Evolutionary conservation across 1,284 basidiomycete genomes (phyloP).

Genomic region (Puccinia horiana): DNA sequence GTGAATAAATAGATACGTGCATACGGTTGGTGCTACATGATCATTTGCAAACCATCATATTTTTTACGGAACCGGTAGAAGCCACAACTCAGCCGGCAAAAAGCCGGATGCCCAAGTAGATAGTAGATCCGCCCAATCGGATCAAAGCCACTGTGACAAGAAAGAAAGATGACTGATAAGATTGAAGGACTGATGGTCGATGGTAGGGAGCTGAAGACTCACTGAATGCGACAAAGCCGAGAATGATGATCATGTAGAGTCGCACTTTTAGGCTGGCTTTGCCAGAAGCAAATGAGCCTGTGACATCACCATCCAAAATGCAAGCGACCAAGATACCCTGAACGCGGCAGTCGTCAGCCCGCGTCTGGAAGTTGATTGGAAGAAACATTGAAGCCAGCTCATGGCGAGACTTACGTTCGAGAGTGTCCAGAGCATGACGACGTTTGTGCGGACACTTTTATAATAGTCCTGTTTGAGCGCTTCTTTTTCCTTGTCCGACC

Average conservation of each 20-base stretch:
- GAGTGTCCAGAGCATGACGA: slow-evolving; percentile 79
- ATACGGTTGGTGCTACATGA: not conserved
- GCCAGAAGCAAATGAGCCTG: slow-evolving; percentile 66
- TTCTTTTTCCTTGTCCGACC: slow-evolving; percentile 56
- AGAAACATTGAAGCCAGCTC: slow-evolving; percentile 56
- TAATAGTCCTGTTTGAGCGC: slow-evolving; percentile 59
- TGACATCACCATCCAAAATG: slow-evolving; percentile 71
- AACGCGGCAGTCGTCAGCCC: not conserved
- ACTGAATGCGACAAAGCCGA: slow-evolving; percentile 49
- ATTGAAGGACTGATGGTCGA: slow-evolving; percentile 4
- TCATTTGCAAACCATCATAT: not conserved
- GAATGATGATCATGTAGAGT: slow-evolving; percentile 44
- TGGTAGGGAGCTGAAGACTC: not conserved
- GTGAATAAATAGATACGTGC: not conserved
- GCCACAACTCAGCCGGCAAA: slow-evolving; percentile 37
- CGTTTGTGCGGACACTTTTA: slow-evolving; percentile 80
- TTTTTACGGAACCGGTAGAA: not conserved
- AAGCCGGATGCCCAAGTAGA: slow-evolving; percentile 41
- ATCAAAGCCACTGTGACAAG: slow-evolving; percentile 41
- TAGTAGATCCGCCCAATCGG: slow-evolving; percentile 36
- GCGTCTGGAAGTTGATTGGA: not conserved
- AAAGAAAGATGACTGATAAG: not conserved
- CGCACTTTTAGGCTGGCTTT: slow-evolving; percentile 37
- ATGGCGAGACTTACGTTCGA: slow-evolving; percentile 67
- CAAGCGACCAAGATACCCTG: slow-evolving; percentile 73